A percentile compares a stretch with the other conserved stretches of the same genome.
Conservation (phyloP, 1,139 yeast genomes). For the Diutina ranongensis region DNA sequence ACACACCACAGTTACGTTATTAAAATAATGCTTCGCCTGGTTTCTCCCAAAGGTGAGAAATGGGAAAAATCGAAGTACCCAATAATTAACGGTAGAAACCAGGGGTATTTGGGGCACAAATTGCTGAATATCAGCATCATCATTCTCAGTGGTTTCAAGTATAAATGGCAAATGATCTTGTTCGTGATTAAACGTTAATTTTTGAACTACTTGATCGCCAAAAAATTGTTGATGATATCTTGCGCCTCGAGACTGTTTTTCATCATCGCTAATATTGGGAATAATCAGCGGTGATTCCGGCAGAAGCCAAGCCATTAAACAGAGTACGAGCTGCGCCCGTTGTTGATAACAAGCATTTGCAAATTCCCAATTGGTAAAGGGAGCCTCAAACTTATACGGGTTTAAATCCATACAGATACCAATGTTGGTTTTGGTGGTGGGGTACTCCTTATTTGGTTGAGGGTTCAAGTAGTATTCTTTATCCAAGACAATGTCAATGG, state of each 20-base stretch:
- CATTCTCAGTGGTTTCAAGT: neutral
- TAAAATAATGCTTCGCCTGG: conserved; percentile 15
- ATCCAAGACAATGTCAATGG: conserved; percentile 26
- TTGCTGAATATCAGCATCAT: neutral
- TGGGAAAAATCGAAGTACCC: conserved; percentile 67
- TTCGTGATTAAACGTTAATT: neutral
- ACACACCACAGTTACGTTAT: conserved; percentile 29
- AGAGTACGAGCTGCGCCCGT: conserved; percentile 43
- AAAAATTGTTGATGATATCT: neutral
- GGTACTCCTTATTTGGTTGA: conserved; percentile 5
- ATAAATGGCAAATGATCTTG: neutral
- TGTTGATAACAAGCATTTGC: conserved; percentile 40
- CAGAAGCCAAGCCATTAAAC: conserved; percentile 88
- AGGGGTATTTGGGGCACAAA: conserved; percentile 12
- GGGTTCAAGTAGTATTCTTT: conserved; percentile 15
- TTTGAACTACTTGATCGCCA: neutral
- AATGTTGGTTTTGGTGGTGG: conserved; percentile 32
- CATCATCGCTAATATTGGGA: conserved; percentile 1
- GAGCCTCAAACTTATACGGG: conserved; percentile 76
- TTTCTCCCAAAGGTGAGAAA: conserved; percentile 35
- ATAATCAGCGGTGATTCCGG: conserved; percentile 32
- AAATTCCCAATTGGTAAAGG: conserved; percentile 67
- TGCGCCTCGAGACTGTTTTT: neutral
- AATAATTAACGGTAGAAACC: conserved; percentile 33
- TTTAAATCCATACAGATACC: conserved; percentile 97